phyloP scores from a whole-genome alignment of 2,329 filamentous ascomycete genomes.

The Grosmannia huntii region DNA sequence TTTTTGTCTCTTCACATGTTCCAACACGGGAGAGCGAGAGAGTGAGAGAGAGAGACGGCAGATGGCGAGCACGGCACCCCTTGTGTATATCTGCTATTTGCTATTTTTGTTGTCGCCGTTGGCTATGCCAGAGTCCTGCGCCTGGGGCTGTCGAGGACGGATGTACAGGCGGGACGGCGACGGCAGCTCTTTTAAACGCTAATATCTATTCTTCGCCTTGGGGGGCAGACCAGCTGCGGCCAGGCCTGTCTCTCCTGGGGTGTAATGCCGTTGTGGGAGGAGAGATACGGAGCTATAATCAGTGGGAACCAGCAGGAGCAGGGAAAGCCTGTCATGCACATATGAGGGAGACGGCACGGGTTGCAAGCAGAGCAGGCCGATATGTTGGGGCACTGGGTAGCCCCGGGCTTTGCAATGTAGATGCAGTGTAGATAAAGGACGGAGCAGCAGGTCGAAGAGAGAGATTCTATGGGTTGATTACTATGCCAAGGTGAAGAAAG shows the following conservation, averaged over 20 bases:
- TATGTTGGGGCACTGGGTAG: neutral
- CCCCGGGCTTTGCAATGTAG: neutral
- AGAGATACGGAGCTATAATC: neutral
- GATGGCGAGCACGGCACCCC: neutral
- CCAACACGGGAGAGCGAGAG: neutral
- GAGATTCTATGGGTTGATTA: neutral
- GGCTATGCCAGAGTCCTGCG: no score
- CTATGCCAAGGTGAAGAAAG: neutral
- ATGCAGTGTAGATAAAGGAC: neutral
- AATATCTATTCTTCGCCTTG: neutral
- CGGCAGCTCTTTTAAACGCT: neutral
- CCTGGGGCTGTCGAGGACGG: no score
- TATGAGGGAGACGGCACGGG: neutral
- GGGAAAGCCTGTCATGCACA: neutral
- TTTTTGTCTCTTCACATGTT: no score
- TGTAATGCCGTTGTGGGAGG: neutral
- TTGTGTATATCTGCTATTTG: neutral
- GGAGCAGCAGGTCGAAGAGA: neutral
- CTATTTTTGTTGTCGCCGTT: neutral
- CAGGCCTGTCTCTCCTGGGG: neutral
- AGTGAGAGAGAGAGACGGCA: neutral
- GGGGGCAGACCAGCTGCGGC: neutral
- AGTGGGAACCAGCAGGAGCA: neutral
- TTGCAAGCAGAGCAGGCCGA: neutral
- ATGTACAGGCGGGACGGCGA: neutral